Evolutionary conservation across 345 rosid genomes (phyloP).

Genomic region (Eucalyptus melliodora): DNA sequence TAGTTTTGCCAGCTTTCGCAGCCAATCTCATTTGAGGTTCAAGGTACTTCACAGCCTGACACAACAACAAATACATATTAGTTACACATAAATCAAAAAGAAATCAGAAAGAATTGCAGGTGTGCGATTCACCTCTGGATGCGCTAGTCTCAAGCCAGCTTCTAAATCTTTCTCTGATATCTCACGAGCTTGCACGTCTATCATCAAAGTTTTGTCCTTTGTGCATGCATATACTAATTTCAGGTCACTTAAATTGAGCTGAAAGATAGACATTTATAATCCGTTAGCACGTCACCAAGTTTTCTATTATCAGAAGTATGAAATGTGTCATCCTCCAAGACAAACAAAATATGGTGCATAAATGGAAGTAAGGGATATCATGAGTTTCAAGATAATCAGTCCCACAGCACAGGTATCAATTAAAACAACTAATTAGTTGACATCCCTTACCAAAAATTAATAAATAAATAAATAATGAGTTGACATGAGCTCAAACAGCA

Average conservation of each 20-base stretch:
- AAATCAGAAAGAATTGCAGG: neutral
- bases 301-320: neutral
- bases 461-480: neutral
- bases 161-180: slow-evolving; percentile 82
- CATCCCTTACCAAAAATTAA: neutral
- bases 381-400: neutral
- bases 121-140: slow-evolving; percentile 61
- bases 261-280: slow-evolving; percentile 1
- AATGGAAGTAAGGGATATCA: neutral
- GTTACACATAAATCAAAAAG: neutral
- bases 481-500: neutral
- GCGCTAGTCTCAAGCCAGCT: slow-evolving; percentile 86
- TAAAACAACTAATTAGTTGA: neutral
- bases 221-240: slow-evolving; percentile 94
- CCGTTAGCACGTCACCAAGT: neutral
- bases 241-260: slow-evolving; percentile 90
- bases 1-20: slow-evolving; percentile 79
- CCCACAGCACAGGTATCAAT: neutral
- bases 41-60: slow-evolving; percentile 78
- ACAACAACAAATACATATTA: slow-evolving; percentile 1
- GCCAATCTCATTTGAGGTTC: slow-evolving; percentile 90
- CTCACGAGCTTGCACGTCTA: slow-evolving; percentile 86
- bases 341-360: neutral
- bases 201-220: slow-evolving; percentile 89
- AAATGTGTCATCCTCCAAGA: neutral